Conservation (phyloP, 352 stramenopile genomes). For the Blastocystis hominis region DNA sequence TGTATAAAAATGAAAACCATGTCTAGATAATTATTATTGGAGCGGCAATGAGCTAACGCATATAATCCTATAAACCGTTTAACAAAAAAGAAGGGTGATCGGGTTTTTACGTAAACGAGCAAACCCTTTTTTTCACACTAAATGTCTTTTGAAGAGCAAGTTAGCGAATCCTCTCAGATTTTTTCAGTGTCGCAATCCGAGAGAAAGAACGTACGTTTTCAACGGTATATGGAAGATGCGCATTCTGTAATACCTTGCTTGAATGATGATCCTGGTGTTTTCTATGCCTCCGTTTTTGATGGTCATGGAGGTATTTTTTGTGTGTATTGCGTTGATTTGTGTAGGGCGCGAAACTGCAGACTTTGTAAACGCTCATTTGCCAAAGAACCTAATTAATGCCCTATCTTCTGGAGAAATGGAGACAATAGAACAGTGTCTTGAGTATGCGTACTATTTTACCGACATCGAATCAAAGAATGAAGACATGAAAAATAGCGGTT, state of each 20-base stretch:
- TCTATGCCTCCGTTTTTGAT: constrained; percentile 49
- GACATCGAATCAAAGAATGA: constrained; percentile 55
- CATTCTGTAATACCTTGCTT: constrained; percentile 38
- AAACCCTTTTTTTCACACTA: not conserved
- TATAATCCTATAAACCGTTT: not conserved
- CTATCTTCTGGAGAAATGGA: not conserved
- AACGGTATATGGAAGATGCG: constrained; percentile 52
- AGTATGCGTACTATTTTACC: constrained; percentile 47
- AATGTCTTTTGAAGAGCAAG: constrained; percentile 33
- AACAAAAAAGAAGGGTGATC: not conserved
- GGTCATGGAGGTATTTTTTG: constrained; percentile 43
- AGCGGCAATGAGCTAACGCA: not conserved
- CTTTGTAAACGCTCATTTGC: constrained; percentile 19
- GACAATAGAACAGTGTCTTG: constrained; percentile 32
- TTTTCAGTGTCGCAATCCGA: constrained; percentile 42
- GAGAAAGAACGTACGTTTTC: constrained; percentile 40
- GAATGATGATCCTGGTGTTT: not conserved
- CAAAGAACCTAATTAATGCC: constrained; percentile 33
- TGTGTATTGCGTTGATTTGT: not conserved
- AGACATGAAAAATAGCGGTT: constrained; percentile 46
- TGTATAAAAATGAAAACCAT: constrained; percentile 27
- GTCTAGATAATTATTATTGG: not conserved
- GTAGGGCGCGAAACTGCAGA: constrained; percentile 48
- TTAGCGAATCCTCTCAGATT: constrained; percentile 1
- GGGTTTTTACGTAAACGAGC: not conserved